These are phyloP conservation scores for Hypoxylon fuscum DNA, from an alignment of 495 filamentous ascomycete species.

Conservation along the genomic window DNA sequence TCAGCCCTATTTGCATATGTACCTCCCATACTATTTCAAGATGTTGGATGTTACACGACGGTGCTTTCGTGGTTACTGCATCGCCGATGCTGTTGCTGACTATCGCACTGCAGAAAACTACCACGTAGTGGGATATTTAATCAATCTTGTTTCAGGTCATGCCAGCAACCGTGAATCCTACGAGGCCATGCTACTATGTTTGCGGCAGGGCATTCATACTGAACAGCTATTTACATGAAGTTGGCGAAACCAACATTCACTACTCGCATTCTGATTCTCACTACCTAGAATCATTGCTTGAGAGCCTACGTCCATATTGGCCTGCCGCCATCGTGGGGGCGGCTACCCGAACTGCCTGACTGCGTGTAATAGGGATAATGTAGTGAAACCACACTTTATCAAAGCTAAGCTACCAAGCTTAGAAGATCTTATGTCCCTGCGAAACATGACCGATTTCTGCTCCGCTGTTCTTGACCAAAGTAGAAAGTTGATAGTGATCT, in stretches of 20 bases:
- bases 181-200: slow-evolving; percentile 14
- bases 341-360: neutral
- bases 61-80: slow-evolving; percentile 5
- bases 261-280: no score
- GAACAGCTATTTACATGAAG: neutral
- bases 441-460: neutral
- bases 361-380: neutral
- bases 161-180: slow-evolving; percentile 27
- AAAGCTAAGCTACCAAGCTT: neutral
- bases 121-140: slow-evolving; percentile 23
- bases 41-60: slow-evolving; percentile 24
- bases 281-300: no score
- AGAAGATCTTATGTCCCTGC: neutral
- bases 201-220: slow-evolving; percentile 6
- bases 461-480: no score
- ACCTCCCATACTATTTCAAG: slow-evolving; percentile 37
- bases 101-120: slow-evolving; percentile 21
- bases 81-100: slow-evolving; percentile 24
- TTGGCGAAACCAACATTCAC: no score
- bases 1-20: slow-evolving; percentile 27
- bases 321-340: neutral
- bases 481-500: neutral
- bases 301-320: no score
- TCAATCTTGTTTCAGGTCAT: slow-evolving; percentile 39
- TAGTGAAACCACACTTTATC: neutral